Evolutionary conservation across 352 stramenopile species (phyloP).

Genomic region (Pythium pectinolyticum): DNA sequence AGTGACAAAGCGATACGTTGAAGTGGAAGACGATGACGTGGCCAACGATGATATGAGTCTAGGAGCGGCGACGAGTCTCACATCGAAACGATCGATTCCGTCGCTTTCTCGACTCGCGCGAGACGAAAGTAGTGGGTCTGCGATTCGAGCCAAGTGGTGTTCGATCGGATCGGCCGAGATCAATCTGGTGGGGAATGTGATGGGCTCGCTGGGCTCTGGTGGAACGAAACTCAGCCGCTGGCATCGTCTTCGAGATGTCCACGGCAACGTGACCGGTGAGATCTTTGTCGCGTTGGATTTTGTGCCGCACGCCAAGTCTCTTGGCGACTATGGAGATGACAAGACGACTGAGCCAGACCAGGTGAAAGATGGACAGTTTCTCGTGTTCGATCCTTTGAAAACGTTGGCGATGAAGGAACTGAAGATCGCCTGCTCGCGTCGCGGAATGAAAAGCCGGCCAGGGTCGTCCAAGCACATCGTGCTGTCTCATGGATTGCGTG

Average conservation of each 20-base stretch:
- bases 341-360: constrained; percentile 64
- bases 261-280: constrained; percentile 78
- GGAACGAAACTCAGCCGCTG: constrained; percentile 76
- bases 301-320: constrained; percentile 41
- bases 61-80: constrained; percentile 1
- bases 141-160: constrained; percentile 63
- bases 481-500: constrained; percentile 71
- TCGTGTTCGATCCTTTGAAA: constrained; percentile 88
- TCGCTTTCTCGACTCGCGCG: constrained; percentile 30
- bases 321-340: constrained; percentile 23
- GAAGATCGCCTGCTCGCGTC: constrained; percentile 27
- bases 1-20: constrained; percentile 83
- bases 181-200: constrained; percentile 84
- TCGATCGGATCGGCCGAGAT: constrained; percentile 81
- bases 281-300: constrained; percentile 86
- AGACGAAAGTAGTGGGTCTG: constrained; percentile 54
- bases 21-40: constrained; percentile 70
- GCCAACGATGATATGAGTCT: constrained; percentile 28
- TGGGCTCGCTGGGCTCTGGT: constrained; percentile 61
- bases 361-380: constrained; percentile 79
- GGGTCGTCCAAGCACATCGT: constrained; percentile 55
- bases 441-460: constrained; percentile 22
- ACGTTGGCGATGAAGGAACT: constrained; percentile 59
- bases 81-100: constrained; percentile 5
- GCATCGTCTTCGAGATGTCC: constrained; percentile 79